A percentile compares a stretch with the other conserved stretches of the same genome.
These are phyloP conservation scores for Brasilioporus rufonigricans DNA, from an alignment of 768 basidiomycete species.

Conservation along the genomic window DNA sequence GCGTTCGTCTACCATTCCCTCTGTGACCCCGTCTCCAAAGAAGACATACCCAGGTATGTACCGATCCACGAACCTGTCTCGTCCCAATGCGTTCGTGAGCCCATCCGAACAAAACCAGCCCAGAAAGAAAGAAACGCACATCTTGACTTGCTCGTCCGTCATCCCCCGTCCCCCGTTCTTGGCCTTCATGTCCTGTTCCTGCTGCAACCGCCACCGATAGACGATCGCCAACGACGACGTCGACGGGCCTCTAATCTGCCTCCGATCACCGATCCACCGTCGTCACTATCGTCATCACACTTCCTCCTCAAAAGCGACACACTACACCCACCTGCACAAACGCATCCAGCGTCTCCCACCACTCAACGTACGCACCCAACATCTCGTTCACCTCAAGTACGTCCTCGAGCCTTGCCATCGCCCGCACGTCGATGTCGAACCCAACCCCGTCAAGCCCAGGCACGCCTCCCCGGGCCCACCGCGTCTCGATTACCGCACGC, in stretches of 20 bases:
- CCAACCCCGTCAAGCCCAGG: slow-evolving; percentile 18
- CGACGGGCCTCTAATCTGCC: slow-evolving; percentile 39
- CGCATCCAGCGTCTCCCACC: slow-evolving; percentile 72
- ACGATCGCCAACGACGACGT: slow-evolving; percentile 48
- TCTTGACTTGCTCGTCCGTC: slow-evolving; percentile 75
- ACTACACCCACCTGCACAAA: slow-evolving; percentile 59
- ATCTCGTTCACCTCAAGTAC: slow-evolving; percentile 62
- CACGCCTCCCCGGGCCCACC: slow-evolving; percentile 42
- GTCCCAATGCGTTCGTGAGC: background rate
- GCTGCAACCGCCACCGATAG: slow-evolving; percentile 86
- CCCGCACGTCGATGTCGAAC: slow-evolving; percentile 37
- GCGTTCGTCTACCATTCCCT: slow-evolving; percentile 29
- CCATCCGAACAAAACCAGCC: background rate
- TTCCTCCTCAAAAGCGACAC: background rate
- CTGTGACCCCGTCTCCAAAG: slow-evolving; percentile 60
- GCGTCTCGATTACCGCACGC: slow-evolving; percentile 45
- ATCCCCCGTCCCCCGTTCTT: slow-evolving; percentile 85
- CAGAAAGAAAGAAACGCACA: slow-evolving; percentile 28
- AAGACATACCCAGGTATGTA: slow-evolving; percentile 95
- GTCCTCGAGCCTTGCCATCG: slow-evolving; percentile 47
- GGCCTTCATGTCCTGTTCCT: slow-evolving; percentile 88
- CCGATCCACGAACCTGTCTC: slow-evolving; percentile 76
- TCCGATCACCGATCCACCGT: background rate
- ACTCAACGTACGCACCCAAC: slow-evolving; percentile 54
- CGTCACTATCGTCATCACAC: background rate